A percentile compares a stretch with the other conserved stretches of the same genome.
These are phyloP conservation scores for Meredithiella fracta DNA, from an alignment of 2,329 filamentous ascomycete genomes.

Conservation along the genomic window DNA sequence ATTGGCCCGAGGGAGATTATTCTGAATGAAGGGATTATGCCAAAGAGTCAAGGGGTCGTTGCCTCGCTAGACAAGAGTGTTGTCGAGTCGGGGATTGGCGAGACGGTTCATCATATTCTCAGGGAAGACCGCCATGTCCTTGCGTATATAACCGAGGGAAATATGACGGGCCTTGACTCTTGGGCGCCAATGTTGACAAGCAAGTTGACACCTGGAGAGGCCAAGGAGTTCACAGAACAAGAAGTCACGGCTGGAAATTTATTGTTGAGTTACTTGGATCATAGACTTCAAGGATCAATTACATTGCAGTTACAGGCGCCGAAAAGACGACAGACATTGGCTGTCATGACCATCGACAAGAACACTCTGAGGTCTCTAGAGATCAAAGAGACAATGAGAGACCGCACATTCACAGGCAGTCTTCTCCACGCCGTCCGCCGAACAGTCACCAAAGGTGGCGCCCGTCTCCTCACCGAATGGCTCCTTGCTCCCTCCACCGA, in stretches of 20 bases:
- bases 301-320: conserved; percentile 72
- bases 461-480: conserved; percentile 68
- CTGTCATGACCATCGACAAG: conserved; percentile 81
- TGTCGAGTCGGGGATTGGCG: not conserved
- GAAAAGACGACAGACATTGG: conserved; percentile 51
- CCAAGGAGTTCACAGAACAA: conserved; percentile 41
- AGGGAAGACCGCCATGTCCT: conserved; percentile 61
- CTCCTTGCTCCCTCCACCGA: conserved; percentile 80
- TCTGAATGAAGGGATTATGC: conserved; percentile 23
- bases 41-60: not conserved
- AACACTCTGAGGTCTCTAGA: conserved; percentile 82
- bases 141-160: conserved; percentile 45
- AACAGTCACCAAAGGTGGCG: conserved; percentile 83
- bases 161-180: conserved; percentile 35
- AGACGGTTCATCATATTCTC: conserved; percentile 48
- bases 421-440: conserved; percentile 75
- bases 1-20: conserved; percentile 76
- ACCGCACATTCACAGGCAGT: conserved; percentile 65
- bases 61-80: not conserved
- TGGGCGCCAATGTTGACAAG: conserved; percentile 70
- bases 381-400: conserved; percentile 70
- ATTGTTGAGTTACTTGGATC: conserved; percentile 70
- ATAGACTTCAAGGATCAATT: conserved; percentile 58
- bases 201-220: conserved; percentile 38
- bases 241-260: conserved; percentile 66